These are phyloP conservation scores for Linum trigynum DNA, from an alignment of 345 rosid genomes.

Conservation along the genomic window DNA sequence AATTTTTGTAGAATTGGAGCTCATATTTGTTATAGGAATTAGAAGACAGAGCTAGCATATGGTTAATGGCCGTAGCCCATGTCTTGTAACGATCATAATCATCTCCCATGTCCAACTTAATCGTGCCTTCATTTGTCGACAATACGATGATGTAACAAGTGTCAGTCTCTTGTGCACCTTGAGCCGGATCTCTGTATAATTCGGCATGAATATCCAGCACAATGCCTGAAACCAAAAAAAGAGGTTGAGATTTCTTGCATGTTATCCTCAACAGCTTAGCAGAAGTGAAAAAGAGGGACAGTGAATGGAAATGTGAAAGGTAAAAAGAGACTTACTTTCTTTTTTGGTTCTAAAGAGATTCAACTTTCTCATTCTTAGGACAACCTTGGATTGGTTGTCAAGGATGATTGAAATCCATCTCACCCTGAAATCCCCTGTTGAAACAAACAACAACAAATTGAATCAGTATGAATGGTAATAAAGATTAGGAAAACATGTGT, in stretches of 20 bases:
- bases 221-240: constrained; percentile 33
- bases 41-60: constrained; percentile 56
- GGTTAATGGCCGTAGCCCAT: constrained; percentile 65
- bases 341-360: constrained; percentile 60
- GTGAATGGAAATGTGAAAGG: neutral
- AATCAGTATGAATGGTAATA: too few species aligned
- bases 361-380: constrained; percentile 54
- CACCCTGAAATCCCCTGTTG: constrained; percentile 60
- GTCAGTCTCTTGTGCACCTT: constrained; percentile 24
- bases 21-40: constrained; percentile 37
- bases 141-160: constrained; percentile 65
- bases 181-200: constrained; percentile 45
- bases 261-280: neutral
- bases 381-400: constrained; percentile 57
- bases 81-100: constrained; percentile 55
- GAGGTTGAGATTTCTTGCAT: neutral
- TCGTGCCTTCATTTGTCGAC: constrained; percentile 19
- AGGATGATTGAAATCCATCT: constrained; percentile 54
- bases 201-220: constrained; percentile 64
- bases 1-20: constrained; percentile 39
- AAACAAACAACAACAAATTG: too few species aligned
- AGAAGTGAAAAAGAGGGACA: too few species aligned
- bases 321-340: constrained; percentile 37
- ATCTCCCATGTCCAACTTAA: constrained; percentile 78
- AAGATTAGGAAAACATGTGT: too few species aligned